A percentile compares a stretch with the other conserved stretches of the same genome.
Conservation (phyloP, 768 basidiomycete genomes). For the Paxillus involutus region DNA sequence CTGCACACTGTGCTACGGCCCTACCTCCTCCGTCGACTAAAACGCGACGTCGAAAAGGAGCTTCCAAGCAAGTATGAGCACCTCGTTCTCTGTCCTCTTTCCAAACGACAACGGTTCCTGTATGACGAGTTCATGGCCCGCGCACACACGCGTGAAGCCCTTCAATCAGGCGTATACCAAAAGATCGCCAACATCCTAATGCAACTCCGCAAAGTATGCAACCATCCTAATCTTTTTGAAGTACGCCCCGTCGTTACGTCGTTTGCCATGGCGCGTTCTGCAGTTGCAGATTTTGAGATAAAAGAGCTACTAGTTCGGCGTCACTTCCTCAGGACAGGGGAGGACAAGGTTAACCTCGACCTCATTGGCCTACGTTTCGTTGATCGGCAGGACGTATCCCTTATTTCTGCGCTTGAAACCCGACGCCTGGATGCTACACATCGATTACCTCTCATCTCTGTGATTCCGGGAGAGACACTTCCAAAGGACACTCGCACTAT, state of each 20-base stretch:
- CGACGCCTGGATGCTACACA: conserved; percentile 59
- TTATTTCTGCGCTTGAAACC: conserved; percentile 53
- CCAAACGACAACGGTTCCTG: conserved; percentile 90
- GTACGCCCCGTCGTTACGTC: conserved; percentile 81
- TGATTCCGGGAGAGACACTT: conserved; percentile 62
- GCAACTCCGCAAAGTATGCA: conserved; percentile 97
- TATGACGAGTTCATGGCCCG: conserved; percentile 97
- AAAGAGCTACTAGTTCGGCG: conserved; percentile 86
- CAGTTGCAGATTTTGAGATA: conserved; percentile 77
- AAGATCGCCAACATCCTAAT: conserved; percentile 94
- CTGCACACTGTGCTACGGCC: conserved; percentile 95
- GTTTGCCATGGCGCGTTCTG: conserved; percentile 74
- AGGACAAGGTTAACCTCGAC: conserved; percentile 60
- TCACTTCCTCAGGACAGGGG: conserved; percentile 54
- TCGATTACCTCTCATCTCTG: conserved; percentile 50
- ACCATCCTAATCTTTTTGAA: conserved; percentile 91
- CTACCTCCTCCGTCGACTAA: conserved; percentile 92
- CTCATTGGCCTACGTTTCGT: conserved; percentile 66
- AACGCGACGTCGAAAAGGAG: conserved; percentile 96
- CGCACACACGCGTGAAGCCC: conserved; percentile 76
- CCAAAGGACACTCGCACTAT: conserved; percentile 76
- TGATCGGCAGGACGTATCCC: conserved; percentile 50
- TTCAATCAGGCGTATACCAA: conserved; percentile 84
- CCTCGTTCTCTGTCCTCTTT: conserved; percentile 82
- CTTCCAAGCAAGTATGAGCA: conserved; percentile 94